Conservation (phyloP, 116 monocot species). For the Dioscorea cayenensis region DNA sequence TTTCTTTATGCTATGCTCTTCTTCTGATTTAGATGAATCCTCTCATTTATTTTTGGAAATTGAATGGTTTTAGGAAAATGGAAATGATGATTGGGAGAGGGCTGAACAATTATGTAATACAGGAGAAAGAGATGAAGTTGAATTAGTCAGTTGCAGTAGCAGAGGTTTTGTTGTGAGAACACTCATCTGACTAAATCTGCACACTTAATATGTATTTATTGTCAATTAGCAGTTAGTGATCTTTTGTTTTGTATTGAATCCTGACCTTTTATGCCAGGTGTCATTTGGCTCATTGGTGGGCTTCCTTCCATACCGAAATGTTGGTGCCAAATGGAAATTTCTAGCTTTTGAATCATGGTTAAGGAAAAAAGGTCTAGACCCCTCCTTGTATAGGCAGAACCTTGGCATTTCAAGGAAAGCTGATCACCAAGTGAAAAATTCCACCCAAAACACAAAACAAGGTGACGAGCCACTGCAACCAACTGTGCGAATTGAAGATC, state of each 20-base stretch:
- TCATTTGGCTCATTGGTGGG: slow-evolving; percentile 82
- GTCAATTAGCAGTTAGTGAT: not conserved
- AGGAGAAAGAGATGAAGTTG: slow-evolving; percentile 74
- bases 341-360: slow-evolving; percentile 96
- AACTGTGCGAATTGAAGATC: slow-evolving; percentile 63
- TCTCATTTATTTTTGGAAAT: slow-evolving; percentile 11
- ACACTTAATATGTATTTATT: not conserved
- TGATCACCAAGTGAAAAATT: slow-evolving; percentile 28
- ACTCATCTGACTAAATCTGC: not conserved
- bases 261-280: slow-evolving; percentile 36
- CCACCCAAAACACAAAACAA: slow-evolving; percentile 10
- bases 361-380: slow-evolving; percentile 71
- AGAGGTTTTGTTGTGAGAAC: slow-evolving; percentile 91
- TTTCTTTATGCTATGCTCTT: not conserved
- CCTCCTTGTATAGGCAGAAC: slow-evolving; percentile 57
- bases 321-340: slow-evolving; percentile 85
- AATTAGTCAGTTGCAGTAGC: slow-evolving; percentile 78
- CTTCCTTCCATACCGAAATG: slow-evolving; percentile 83
- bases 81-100: slow-evolving; percentile 56
- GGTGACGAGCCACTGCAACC: slow-evolving; percentile 21
- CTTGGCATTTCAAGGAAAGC: slow-evolving; percentile 50
- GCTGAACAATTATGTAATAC: slow-evolving; percentile 37
- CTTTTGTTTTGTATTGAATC: slow-evolving; percentile 1
- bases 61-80: slow-evolving; percentile 41
- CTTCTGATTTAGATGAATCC: not conserved